Evolutionary conservation across 331 rosid species (phyloP), one percentile per base, ranked within the genome.

Genomic region (Acacia pycnantha): DNA sequence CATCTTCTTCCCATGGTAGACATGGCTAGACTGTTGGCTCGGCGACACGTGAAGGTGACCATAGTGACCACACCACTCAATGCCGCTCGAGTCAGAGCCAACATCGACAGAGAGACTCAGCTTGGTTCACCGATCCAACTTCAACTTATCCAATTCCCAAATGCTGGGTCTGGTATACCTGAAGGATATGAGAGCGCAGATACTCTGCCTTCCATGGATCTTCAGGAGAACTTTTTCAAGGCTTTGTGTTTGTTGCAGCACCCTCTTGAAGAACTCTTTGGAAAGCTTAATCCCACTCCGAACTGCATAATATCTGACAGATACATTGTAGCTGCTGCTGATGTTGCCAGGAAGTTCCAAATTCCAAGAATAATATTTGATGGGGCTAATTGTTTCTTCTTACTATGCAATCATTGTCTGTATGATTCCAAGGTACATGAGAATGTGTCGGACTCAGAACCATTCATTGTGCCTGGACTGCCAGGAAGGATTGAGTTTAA

Each of bases 1-100:
- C 89, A 79, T 77, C 73, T 83, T 70, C 83, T 83, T 54, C 87
- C 88, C 14, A 54, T 83, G 84, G 74, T 81, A 2, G 91, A 83
- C 79, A 58, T 81, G 62, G 89, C 85, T 48, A 83, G 80, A 43
- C 80, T 81, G 2, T 26, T 85, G 22, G 76, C 84, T n/a, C 48
- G 77, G 1, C 76, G 48, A 0, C 46, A 79, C 1, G 82, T 82
- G 16, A 82, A 75, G 40, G 88, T 75, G 2, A 86, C 86, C 48
- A 82, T 86, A 40, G 11, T 86, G 43, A 82, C 84, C 59, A 86
- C 84, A 61, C 86, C 88, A 73, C 84, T 82, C 40, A 82, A 85
- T 18, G 81, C 84, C 0, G 11, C 6, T 24, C 56, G 53, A 69
- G 19, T 82, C 84, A 74, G 11, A 74, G 22, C 76, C 27, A 48